Evolutionary conservation across 2,329 filamentous ascomycete species (phyloP).

Genomic region (Paramyrothecium roridum): DNA sequence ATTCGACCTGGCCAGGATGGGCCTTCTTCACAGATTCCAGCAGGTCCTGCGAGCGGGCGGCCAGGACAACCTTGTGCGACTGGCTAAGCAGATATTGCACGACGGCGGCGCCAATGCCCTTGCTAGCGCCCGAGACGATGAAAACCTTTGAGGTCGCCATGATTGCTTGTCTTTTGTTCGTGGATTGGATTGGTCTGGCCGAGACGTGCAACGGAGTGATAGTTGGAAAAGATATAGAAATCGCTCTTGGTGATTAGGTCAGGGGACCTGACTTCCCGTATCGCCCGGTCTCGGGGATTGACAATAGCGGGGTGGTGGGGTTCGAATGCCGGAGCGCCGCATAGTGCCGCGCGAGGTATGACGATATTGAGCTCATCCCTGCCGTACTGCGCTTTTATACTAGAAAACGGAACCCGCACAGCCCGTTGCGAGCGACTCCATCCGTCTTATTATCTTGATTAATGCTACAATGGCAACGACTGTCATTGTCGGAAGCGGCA

Average conservation of each 20-base stretch:
- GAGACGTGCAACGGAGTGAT: not conserved
- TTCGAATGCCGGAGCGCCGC: not conserved
- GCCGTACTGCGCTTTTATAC: too few relatives aligned
- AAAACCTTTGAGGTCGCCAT: conserved; percentile 60
- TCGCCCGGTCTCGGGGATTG: too few relatives aligned
- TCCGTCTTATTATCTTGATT: too few relatives aligned
- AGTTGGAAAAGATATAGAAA: too few relatives aligned
- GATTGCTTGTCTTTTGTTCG: not conserved
- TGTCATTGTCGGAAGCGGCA: conserved; percentile 66
- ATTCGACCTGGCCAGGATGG: conserved; percentile 51
- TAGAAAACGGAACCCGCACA: too few relatives aligned
- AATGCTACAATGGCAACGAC: conserved; percentile 43
- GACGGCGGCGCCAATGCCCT: conserved; percentile 58
- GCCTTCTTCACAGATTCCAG: conserved; percentile 43
- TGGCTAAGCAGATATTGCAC: conserved; percentile 47
- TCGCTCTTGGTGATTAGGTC: too few relatives aligned
- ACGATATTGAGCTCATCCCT: not conserved
- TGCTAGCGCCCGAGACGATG: conserved; percentile 65
- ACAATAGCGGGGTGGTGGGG: not conserved
- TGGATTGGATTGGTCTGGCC: not conserved
- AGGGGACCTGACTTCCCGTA: too few relatives aligned
- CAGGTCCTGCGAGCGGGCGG: conserved; percentile 49
- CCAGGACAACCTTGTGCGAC: conserved; percentile 56
- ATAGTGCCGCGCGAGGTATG: not conserved
- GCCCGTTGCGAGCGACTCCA: too few relatives aligned